Percentiles rank a stretch among this genome's conserved stretches.
Conservation (phyloP, 805 yeast genomes). For the Candida maltosa region DNA sequence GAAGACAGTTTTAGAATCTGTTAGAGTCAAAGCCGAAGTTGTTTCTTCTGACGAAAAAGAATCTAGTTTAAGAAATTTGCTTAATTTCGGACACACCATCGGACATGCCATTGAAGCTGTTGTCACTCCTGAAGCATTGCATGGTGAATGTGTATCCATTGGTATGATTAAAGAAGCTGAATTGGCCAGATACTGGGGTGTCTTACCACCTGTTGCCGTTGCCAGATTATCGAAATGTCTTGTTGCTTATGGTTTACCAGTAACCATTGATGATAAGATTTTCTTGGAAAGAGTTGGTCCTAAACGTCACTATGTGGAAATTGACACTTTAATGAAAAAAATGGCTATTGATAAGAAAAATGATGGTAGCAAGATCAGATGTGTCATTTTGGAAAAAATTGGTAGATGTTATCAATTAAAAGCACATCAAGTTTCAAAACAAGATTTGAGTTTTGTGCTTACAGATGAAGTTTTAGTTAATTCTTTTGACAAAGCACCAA, state of each 20-base stretch:
- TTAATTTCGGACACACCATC: slow-evolving; percentile 94
- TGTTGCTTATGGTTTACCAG: slow-evolving; percentile 82
- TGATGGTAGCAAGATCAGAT: slow-evolving; percentile 86
- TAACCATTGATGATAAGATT: slow-evolving; percentile 67
- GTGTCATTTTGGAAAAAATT: slow-evolving; percentile 77
- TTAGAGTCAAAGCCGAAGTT: slow-evolving; percentile 88
- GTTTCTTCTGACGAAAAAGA: slow-evolving; percentile 94
- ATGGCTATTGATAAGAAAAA: slow-evolving; percentile 97
- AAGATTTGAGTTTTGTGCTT: slow-evolving; percentile 74
- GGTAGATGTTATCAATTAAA: slow-evolving; percentile 87
- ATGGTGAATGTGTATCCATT: slow-evolving; percentile 98
- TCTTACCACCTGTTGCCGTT: slow-evolving; percentile 88
- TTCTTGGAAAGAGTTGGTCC: slow-evolving; percentile 64
- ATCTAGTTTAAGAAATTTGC: slow-evolving; percentile 85
- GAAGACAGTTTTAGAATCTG: slow-evolving; percentile 79
- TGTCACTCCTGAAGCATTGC: slow-evolving; percentile 91
- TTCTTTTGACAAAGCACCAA: slow-evolving; percentile 44
- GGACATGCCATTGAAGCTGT: slow-evolving; percentile 99
- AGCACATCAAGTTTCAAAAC: slow-evolving; percentile 82
- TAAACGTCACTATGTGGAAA: slow-evolving; percentile 63
- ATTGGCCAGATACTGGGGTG: slow-evolving; percentile 85
- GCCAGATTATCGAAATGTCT: slow-evolving; percentile 83
- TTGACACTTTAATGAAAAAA: slow-evolving; percentile 68
- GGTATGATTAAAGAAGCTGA: slow-evolving; percentile 96
- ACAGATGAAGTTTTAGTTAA: slow-evolving; percentile 77